These are phyloP conservation scores for Phoma sp. DNA, from an alignment of 2,329 filamentous ascomycete species.

Conservation along the genomic window DNA sequence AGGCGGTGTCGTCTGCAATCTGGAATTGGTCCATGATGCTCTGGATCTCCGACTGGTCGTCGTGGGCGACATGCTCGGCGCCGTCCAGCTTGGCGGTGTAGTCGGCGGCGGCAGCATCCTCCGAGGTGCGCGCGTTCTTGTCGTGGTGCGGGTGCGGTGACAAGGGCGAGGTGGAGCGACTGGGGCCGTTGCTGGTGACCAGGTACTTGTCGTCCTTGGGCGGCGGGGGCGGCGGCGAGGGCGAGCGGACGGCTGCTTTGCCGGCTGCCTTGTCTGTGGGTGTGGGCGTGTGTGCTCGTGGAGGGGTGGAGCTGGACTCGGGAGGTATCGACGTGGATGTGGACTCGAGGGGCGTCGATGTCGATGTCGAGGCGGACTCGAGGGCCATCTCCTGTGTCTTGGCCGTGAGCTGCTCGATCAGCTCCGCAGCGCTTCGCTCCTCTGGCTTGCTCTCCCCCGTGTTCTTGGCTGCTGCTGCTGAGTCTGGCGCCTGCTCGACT, in stretches of 20 bases:
- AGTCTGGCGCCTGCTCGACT: background rate
- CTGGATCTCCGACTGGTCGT: constrained; percentile 85
- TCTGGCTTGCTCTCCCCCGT: background rate
- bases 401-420: constrained; percentile 26
- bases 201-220: constrained; percentile 61
- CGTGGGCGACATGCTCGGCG: constrained; percentile 53
- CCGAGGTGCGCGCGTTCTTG: constrained; percentile 49
- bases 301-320: constrained; percentile 18
- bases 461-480: background rate
- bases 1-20: constrained; percentile 72
- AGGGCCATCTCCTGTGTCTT: constrained; percentile 24
- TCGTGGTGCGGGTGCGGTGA: constrained; percentile 34
- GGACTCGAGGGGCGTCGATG: no score
- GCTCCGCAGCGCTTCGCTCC: constrained; percentile 15
- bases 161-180: constrained; percentile 43
- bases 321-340: no score
- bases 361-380: constrained; percentile 13
- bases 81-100: constrained; percentile 59
- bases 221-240: constrained; percentile 55
- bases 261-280: constrained; percentile 31
- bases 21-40: constrained; percentile 98
- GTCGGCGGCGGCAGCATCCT: constrained; percentile 41
- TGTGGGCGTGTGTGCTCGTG: constrained; percentile 20
- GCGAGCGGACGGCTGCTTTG: constrained; percentile 41
- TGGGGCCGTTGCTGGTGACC: constrained; percentile 50